Evolutionary conservation across 192 early-diverging fungal genomes (phyloP).

Genomic region (Entrophospora sp.): DNA sequence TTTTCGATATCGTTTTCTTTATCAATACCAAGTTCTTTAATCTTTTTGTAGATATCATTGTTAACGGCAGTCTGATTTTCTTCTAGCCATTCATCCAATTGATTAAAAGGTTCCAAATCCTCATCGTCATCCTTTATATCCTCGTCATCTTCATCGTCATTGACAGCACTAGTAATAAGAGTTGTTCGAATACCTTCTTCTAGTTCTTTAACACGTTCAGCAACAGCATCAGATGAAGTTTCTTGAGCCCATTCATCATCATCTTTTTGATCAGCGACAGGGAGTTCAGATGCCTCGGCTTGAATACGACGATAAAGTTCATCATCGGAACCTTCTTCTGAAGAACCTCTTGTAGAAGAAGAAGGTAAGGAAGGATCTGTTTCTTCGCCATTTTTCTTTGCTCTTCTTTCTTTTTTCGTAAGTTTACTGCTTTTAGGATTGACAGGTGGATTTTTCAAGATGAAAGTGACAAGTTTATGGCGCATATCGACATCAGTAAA

Average conservation of each 20-base stretch:
- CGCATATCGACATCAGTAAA: slow-evolving; percentile 73
- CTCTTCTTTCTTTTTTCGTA: slow-evolving; percentile 42
- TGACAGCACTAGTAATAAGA: slow-evolving; percentile 43
- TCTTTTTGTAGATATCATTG: slow-evolving; percentile 69
- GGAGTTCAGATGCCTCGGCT: slow-evolving; percentile 57
- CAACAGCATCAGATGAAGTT: slow-evolving; percentile 69
- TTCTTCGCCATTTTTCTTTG: slow-evolving; percentile 39
- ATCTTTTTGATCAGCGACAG: slow-evolving; percentile 35
- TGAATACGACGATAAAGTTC: slow-evolving; percentile 60
- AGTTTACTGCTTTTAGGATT: slow-evolving; percentile 36
- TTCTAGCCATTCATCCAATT: slow-evolving; percentile 67
- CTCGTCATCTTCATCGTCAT: slow-evolving; percentile 49
- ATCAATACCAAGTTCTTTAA: slow-evolving; percentile 62
- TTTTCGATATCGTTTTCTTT: neutral
- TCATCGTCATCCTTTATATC: slow-evolving; percentile 58
- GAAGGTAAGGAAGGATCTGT: slow-evolving; percentile 31
- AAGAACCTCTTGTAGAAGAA: slow-evolving; percentile 24
- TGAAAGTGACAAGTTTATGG: slow-evolving; percentile 83
- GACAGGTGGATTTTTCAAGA: slow-evolving; percentile 85
- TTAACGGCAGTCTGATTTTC: slow-evolving; percentile 48
- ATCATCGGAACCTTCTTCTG: slow-evolving; percentile 51
- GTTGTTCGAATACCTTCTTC: slow-evolving; percentile 36
- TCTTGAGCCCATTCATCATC: slow-evolving; percentile 81
- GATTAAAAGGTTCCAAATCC: slow-evolving; percentile 59
- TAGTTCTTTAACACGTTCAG: slow-evolving; percentile 63